These are phyloP conservation scores for Ceratobasidium sp. DNA, from an alignment of 1,284 basidiomycete species.

Conservation along the genomic window DNA sequence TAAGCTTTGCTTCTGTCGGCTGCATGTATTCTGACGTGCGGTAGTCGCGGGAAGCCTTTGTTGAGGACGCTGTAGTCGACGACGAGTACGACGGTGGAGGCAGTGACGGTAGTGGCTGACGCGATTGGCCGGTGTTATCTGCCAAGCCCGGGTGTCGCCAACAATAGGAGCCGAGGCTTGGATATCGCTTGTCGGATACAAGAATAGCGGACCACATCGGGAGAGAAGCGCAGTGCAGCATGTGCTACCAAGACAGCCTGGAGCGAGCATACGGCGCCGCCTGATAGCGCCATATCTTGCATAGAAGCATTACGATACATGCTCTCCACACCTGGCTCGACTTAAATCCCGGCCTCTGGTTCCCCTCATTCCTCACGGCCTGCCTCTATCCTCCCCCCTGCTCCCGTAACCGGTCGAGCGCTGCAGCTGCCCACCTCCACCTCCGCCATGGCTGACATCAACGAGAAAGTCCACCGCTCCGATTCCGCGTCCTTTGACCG, in stretches of 20 bases:
- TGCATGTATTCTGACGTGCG: no score
- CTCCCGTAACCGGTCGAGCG: slow-evolving; percentile 38
- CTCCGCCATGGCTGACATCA: slow-evolving; percentile 33
- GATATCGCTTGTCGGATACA: slow-evolving; percentile 4
- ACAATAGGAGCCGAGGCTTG: neutral
- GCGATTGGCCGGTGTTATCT: slow-evolving; percentile 9
- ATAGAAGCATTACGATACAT: neutral
- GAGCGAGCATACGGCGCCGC: slow-evolving; percentile 33
- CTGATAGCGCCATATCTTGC: slow-evolving; percentile 15
- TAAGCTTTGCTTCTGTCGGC: neutral
- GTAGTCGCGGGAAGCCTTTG: neutral
- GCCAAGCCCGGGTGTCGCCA: neutral
- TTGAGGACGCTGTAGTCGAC: neutral
- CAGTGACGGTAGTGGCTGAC: no score
- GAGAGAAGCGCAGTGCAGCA: slow-evolving; percentile 26
- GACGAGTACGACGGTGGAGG: neutral
- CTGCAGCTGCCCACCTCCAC: slow-evolving; percentile 32
- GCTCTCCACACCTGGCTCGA: neutral
- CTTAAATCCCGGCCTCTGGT: neutral
- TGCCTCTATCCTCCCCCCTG: slow-evolving; percentile 36
- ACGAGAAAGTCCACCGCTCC: slow-evolving; percentile 4
- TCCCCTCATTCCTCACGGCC: slow-evolving; percentile 20
- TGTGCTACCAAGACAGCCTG: slow-evolving; percentile 26
- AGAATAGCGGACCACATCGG: slow-evolving; percentile 32
- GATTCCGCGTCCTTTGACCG: slow-evolving; percentile 13